Percentiles rank a stretch among this genome's conserved stretches.
Evolutionary conservation across 768 basidiomycete genomes (phyloP).

Genomic region (Suillus discolor): DNA sequence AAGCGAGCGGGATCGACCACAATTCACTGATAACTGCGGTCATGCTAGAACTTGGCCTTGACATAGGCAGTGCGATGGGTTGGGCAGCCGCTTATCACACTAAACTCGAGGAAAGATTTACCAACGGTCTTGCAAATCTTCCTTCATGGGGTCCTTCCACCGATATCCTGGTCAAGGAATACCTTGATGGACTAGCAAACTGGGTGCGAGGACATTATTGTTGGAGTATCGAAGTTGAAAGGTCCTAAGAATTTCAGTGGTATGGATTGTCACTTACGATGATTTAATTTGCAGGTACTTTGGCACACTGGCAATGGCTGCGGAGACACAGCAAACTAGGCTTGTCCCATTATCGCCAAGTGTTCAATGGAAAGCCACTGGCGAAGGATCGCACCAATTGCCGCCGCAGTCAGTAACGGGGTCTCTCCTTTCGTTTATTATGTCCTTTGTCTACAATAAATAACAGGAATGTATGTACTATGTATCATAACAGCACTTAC

Average conservation of each 20-base stretch:
- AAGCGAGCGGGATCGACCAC: slow-evolving; percentile 33
- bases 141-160: slow-evolving; percentile 30
- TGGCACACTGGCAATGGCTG: no score
- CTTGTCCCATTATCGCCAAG: no score
- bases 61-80: slow-evolving; percentile 31
- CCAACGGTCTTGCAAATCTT: slow-evolving; percentile 20
- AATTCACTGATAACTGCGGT: slow-evolving; percentile 35
- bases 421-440: no score
- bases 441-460: no score
- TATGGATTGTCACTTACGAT: not conserved
- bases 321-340: no score
- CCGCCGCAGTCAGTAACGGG: no score
- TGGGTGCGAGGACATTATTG: slow-evolving; percentile 28
- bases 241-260: slow-evolving; percentile 7
- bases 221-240: slow-evolving; percentile 33
- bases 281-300: no score
- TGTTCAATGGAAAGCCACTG: no score
- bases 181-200: slow-evolving; percentile 27
- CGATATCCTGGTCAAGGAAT: slow-evolving; percentile 25
- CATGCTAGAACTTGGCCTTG: slow-evolving; percentile 30
- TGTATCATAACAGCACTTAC: no score
- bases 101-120: slow-evolving; percentile 18
- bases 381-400: no score
- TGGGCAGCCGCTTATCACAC: slow-evolving; percentile 24
- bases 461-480: no score